Evolutionary conservation across 306 rosid genomes (phyloP), one percentile per base, ranked within the genome.

Genomic region (Vigna unguiculata): DNA sequence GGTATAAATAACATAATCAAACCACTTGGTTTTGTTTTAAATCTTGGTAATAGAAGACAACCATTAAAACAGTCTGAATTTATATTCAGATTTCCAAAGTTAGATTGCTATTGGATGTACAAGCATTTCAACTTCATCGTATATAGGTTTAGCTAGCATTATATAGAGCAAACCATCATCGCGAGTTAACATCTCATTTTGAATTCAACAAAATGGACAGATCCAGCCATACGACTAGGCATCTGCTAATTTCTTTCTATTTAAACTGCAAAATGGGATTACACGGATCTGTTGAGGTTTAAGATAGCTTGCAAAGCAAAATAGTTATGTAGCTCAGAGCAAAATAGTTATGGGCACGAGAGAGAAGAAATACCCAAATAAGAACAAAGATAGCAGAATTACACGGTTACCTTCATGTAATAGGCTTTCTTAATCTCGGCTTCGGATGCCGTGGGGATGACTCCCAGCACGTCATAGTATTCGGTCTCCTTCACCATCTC

Each of bases 401-500:
- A 69, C 34, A 71, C 8, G 28, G 64, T 32, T 48, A 94, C 99
- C 99, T 90, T 95, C 57, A 95, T 87, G 82, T 95, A 95, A 83
- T 95, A 95, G 61, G 99, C 99, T 84, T 95, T 95, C 86, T 95
- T 95, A 75, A 95, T 95, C 86, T 95, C 99, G 40, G 97, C 83
- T 82, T 95, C 99, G 48, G 99, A 67, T 21, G 97, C 99, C 6
- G 85, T 71, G 32, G 99, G 97, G 55, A 86, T 90, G 55, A 95
- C 93, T 74, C 97, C 99, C 52, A 95, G 88, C 55, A 95, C 93
- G 78, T 95, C 97, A 80, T 95, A 95, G 83, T 89, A 95, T 71
- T 92, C 99, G 64, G 96, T 92, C 74, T 95, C 99, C 89, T 90
- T 95, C 90, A 92, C 99, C 99, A 95, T 95, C 83, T 73, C 81